Evolutionary conservation across 2,329 filamentous ascomycete species (phyloP).

Genomic region (Thielaviopsis ethacetica): DNA sequence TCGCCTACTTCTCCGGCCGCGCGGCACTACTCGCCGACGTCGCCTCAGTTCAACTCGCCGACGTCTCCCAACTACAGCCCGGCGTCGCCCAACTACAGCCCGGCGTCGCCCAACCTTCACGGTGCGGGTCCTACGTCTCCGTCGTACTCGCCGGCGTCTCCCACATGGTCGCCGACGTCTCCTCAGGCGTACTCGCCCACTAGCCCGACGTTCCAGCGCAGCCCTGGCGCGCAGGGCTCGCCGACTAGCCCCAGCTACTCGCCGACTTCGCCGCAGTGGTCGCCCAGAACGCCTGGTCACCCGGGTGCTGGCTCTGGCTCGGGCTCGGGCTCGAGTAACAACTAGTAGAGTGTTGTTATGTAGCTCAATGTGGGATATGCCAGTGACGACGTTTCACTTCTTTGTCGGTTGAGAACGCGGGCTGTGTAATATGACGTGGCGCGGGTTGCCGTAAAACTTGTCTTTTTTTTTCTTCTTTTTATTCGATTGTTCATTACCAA

Average conservation of each 20-base stretch:
- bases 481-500: conserved; percentile 9
- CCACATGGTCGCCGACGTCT: conserved; percentile 65
- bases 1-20: conserved; percentile 44
- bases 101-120: conserved; percentile 43
- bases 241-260: conserved; percentile 60
- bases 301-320: conserved; percentile 14
- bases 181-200: conserved; percentile 46
- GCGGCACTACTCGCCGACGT: conserved; percentile 50
- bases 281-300: conserved; percentile 29
- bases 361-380: background rate
- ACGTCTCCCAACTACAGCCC: conserved; percentile 60
- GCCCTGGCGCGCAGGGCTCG: conserved; percentile 37
- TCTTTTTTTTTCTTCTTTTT: conserved; percentile 1
- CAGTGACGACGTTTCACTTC: background rate
- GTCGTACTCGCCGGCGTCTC: conserved; percentile 54
- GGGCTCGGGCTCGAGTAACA: conserved; percentile 20
- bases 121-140: conserved; percentile 32
- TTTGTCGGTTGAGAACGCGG: background rate
- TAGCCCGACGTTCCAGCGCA: conserved; percentile 41
- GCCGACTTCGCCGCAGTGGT: conserved; percentile 39
- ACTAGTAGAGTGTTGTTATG: conserved; percentile 19
- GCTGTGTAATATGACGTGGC: background rate
- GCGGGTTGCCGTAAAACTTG: conserved; percentile 2
- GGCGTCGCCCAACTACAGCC: conserved; percentile 55
- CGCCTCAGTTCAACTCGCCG: conserved; percentile 60